Conservation (phyloP, 805 yeast genomes). For the Kregervanrija pseudodelftensis region DNA sequence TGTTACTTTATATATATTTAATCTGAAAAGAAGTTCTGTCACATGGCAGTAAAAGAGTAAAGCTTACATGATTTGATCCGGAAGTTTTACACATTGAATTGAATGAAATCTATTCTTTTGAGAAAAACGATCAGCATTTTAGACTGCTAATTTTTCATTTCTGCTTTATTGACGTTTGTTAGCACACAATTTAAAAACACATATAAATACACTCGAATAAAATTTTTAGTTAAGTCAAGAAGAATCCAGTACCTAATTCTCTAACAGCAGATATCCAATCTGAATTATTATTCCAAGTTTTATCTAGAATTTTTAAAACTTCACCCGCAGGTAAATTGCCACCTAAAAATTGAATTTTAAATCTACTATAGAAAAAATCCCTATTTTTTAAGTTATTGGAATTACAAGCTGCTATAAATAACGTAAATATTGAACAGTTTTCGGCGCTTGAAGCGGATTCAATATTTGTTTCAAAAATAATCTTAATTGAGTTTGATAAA, state of each 20-base stretch:
- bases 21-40: no score
- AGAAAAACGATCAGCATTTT: no score
- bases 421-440: slow-evolving; percentile 5
- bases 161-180: no score
- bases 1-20: no score
- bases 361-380: slow-evolving; percentile 6
- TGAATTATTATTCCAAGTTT: slow-evolving; percentile 8
- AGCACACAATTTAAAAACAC: no score
- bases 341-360: slow-evolving; percentile 9
- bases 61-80: no score
- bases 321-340: slow-evolving; percentile 8
- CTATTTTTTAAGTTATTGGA: slow-evolving; percentile 1
- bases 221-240: no score
- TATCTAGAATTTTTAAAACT: slow-evolving; percentile 5
- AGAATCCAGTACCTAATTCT: neutral
- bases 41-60: no score
- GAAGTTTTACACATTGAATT: no score
- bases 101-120: no score
- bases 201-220: no score
- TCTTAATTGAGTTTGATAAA: slow-evolving; percentile 3
- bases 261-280: slow-evolving; percentile 7
- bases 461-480: slow-evolving; percentile 4
- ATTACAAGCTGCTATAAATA: slow-evolving; percentile 9
- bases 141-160: no score
- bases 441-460: slow-evolving; percentile 9